Evolutionary conservation across 352 stramenopile species (phyloP), one percentile per base, ranked within the genome.

Genomic region (Phytophthora sp.): DNA sequence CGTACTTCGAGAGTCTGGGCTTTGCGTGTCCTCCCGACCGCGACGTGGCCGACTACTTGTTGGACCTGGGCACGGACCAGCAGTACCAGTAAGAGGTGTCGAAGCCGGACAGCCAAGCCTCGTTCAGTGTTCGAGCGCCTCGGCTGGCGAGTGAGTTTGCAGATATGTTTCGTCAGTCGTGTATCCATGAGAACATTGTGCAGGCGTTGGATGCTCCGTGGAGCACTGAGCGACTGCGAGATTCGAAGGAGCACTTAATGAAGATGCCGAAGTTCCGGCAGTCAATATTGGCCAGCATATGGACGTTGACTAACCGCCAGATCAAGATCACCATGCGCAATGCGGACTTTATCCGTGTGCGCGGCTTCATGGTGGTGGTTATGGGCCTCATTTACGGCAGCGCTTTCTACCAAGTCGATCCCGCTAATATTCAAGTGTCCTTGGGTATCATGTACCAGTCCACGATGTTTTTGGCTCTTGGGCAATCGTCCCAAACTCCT

Each of bases 391-490:
- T 74, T n/a, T 65, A 72, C 37, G 38, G 21, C 9, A 55, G 24
- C 26, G 34, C 44, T 1, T 74, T 74, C 37, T 72, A 32, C 27
- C 27, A 54, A 13, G 18, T 71, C 30, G 61, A 65, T 18, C 27
- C 38, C 6, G 35, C 60, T 9, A 34, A 71, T 11, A 24, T 50
- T 5, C 27, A 59, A 26, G 38, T 59, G 3, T 20, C 81, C 4
- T 62, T 90, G 38, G 81, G 86, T 32, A 64, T 90, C 24, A 43
- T 92, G 4, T 94, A 88, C 54, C 68, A 84, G 35, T 69, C 62
- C 20, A 58, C 86, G 18, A 76, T 94, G 41, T 91, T 86, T 42
- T 59, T 84, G 13, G 62, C 66, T 15, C 32, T 93, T 27, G 72
- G 77, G 27, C 66, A 73, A 12, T 82, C 87, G 35, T 46, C 79